Conservation (phyloP, 192 early-diverging fungal genomes). For the Diversispora epigaea region DNA sequence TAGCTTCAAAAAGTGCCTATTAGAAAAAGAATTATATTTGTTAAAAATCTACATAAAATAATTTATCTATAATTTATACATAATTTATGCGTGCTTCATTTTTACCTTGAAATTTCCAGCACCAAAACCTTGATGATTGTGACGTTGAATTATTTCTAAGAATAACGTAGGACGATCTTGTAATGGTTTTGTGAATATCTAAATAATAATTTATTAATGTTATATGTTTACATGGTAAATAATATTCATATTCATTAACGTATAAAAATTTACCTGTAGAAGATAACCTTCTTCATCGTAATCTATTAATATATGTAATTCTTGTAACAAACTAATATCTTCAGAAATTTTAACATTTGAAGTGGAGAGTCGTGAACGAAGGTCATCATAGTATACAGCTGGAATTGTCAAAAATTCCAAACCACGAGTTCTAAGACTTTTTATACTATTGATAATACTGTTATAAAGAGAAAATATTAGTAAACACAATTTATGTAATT, state of each 20-base stretch:
- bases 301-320: constrained; percentile 90
- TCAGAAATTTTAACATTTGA: constrained; percentile 76
- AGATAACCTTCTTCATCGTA: constrained; percentile 97
- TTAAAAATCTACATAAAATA: constrained; percentile 12
- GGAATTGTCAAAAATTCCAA: constrained; percentile 89
- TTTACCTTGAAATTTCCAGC: constrained; percentile 93
- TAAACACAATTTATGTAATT: not conserved
- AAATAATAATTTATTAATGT: too few relatives aligned
- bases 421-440: constrained; percentile 79
- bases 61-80: not conserved
- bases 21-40: not conserved
- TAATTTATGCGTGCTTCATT: not conserved
- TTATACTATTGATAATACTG: constrained; percentile 81
- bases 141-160: constrained; percentile 95
- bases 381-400: constrained; percentile 81
- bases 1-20: constrained; percentile 85
- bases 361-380: constrained; percentile 70
- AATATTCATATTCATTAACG: too few relatives aligned
- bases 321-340: constrained; percentile 77
- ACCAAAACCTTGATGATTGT: constrained; percentile 90
- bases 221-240: too few relatives aligned
- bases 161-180: constrained; percentile 97
- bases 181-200: constrained; percentile 85
- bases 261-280: constrained; percentile 56
- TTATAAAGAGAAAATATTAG: not conserved